These are phyloP conservation scores for Leptosphaerulina australis DNA, from an alignment of 2,329 filamentous ascomycete genomes.

Conservation along the genomic window DNA sequence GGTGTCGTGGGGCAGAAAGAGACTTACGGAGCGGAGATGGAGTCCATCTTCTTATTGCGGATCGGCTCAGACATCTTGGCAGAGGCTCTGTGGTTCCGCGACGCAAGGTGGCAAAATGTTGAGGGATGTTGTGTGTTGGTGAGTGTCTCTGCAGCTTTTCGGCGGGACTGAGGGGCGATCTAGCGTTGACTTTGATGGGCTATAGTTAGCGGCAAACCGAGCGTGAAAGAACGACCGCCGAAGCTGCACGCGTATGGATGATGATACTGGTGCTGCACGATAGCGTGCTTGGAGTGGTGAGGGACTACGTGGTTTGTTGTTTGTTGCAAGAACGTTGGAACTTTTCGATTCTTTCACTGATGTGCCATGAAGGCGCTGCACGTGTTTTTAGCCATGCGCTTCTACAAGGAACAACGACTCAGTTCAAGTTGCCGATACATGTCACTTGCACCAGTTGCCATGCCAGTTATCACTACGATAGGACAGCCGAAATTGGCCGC, in stretches of 20 bases:
- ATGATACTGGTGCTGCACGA: slow-evolving; percentile 4
- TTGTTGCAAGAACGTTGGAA: neutral
- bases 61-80: slow-evolving; percentile 69
- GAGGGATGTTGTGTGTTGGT: slow-evolving; percentile 40
- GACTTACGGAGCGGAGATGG: slow-evolving; percentile 68
- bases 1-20: slow-evolving; percentile 33
- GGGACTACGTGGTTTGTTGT: neutral
- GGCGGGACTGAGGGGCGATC: slow-evolving; percentile 33
- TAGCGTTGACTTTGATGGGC: slow-evolving; percentile 9
- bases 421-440: slow-evolving; percentile 1
- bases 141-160: slow-evolving; percentile 43
- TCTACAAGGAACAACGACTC: slow-evolving; percentile 15
- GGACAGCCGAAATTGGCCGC: slow-evolving; percentile 22
- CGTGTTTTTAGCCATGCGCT: slow-evolving; percentile 12
- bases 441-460: slow-evolving; percentile 14
- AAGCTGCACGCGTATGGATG: slow-evolving; percentile 11
- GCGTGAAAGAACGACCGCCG: slow-evolving; percentile 16
- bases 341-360: neutral
- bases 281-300: slow-evolving; percentile 1
- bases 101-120: slow-evolving; percentile 39
- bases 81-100: slow-evolving; percentile 33
- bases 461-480: slow-evolving; percentile 2
- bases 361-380: slow-evolving; percentile 12
- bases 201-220: slow-evolving; percentile 13
- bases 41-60: slow-evolving; percentile 69